Evolutionary conservation across 495 filamentous ascomycete genomes (phyloP).

Genomic region (Aspergillus asperescens): DNA sequence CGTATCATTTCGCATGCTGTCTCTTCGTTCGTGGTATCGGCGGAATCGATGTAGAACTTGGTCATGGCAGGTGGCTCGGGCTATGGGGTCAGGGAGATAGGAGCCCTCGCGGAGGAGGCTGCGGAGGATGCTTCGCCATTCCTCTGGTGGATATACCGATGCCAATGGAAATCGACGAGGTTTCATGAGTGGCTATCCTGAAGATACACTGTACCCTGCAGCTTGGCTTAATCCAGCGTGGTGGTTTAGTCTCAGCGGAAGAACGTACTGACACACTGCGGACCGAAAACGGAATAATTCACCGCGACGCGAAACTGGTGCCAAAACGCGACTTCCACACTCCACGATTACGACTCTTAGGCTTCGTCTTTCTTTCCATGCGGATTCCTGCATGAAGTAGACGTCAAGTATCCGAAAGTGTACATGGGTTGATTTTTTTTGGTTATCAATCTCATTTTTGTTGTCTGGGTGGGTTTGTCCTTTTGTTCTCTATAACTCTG

Average conservation of each 20-base stretch:
- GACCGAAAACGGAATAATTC: background rate
- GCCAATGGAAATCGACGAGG: background rate
- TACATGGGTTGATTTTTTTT: conserved; percentile 1
- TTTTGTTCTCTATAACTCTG: conserved; percentile 22
- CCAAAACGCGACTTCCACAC: conserved; percentile 22
- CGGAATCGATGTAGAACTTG: conserved; percentile 57
- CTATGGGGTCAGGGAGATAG: conserved; percentile 73
- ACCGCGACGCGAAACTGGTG: conserved; percentile 20
- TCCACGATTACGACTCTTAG: background rate
- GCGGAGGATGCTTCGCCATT: conserved; percentile 63
- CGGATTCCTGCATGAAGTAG: conserved; percentile 3
- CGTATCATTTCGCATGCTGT: conserved; percentile 3
- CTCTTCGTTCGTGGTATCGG: conserved; percentile 13
- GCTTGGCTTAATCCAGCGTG: background rate
- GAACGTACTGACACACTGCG: background rate
- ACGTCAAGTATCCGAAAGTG: background rate
- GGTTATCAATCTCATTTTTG: background rate
- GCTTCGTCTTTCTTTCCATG: background rate
- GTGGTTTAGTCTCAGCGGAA: background rate
- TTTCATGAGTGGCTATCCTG: background rate
- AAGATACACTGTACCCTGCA: background rate
- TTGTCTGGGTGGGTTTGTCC: conserved; percentile 20
- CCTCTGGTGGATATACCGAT: background rate
- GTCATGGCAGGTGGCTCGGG: conserved; percentile 53
- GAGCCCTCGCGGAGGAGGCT: conserved; percentile 76